Evolutionary conservation across 2,329 filamentous ascomycete species (phyloP).

Genomic region (Aspergillus fijiensis): DNA sequence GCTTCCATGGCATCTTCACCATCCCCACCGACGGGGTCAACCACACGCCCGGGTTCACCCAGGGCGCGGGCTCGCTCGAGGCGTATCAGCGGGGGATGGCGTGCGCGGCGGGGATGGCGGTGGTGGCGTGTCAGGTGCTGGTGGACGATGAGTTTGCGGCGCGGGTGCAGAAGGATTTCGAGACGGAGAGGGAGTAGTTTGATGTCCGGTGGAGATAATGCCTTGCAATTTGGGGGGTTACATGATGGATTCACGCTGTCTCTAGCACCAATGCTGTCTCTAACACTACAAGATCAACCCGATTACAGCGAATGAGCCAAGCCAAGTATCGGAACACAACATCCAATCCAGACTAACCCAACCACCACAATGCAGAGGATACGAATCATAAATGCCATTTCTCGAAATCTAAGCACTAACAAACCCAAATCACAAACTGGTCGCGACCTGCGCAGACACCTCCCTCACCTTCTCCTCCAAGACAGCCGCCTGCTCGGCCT

Average conservation of each 20-base stretch:
- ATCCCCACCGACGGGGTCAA: constrained; percentile 50
- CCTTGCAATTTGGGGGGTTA: no score
- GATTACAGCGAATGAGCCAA: no score
- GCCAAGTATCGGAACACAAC: no score
- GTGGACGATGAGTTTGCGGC: constrained; percentile 30
- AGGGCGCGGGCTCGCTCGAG: constrained; percentile 50
- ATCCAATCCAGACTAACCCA: no score
- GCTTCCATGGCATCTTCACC: constrained; percentile 42
- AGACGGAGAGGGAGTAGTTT: constrained; percentile 9
- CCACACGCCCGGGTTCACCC: constrained; percentile 55
- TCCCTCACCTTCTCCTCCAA: neutral
- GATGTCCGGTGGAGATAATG: no score
- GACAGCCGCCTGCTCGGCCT: constrained; percentile 26
- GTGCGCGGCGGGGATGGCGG: constrained; percentile 33
- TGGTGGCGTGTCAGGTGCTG: constrained; percentile 31
- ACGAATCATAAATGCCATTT: no score
- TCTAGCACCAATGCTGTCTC: no score
- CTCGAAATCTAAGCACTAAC: neutral
- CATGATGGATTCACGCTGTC: no score
- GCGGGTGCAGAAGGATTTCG: constrained; percentile 27
- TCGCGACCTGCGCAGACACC: constrained; percentile 2
- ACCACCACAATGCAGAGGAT: no score
- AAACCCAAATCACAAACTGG: neutral
- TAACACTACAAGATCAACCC: no score
- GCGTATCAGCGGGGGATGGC: constrained; percentile 47